Percentiles rank a stretch among this genome's conserved stretches.
Evolutionary conservation across 306 rosid species (phyloP).

Genomic region (Luffa aegyptiaca): DNA sequence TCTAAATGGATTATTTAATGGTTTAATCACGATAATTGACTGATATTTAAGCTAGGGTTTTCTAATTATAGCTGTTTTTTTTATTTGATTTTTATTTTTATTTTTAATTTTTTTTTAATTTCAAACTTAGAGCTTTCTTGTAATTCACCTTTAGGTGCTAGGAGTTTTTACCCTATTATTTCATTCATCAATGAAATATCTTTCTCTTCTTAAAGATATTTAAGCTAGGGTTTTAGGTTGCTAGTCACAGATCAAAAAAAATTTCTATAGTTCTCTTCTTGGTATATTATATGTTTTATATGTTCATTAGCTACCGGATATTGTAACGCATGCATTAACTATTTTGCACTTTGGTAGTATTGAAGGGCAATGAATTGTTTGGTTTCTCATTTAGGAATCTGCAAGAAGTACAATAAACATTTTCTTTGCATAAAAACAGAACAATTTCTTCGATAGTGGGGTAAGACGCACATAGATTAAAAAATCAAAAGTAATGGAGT

Average conservation of each 20-base stretch:
- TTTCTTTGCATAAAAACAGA: not conserved
- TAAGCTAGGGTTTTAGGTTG: constrained; percentile 1
- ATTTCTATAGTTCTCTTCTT: too few relatives aligned
- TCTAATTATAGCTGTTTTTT: not conserved
- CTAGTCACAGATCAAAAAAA: not conserved
- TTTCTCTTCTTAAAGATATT: too few relatives aligned
- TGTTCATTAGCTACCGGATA: not conserved
- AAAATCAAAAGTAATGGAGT: not conserved
- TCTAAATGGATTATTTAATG: not conserved
- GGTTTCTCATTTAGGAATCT: not conserved
- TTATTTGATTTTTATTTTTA: too few relatives aligned
- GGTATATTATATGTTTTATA: not conserved
- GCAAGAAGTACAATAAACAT: not conserved
- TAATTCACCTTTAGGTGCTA: too few relatives aligned
- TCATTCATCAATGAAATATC: too few relatives aligned
- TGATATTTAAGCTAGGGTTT: not conserved
- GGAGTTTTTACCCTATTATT: too few relatives aligned
- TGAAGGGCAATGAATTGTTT: not conserved
- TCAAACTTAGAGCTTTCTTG: too few relatives aligned
- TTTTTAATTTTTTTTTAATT: too few relatives aligned
- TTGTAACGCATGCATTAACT: not conserved
- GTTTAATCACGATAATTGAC: not conserved
- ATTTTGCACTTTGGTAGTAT: not conserved
- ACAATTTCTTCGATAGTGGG: not conserved
- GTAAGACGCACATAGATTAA: not conserved